A percentile compares a stretch with the other conserved stretches of the same genome.
Evolutionary conservation across 805 yeast species (phyloP).

Genomic region (Ogataea sp.): DNA sequence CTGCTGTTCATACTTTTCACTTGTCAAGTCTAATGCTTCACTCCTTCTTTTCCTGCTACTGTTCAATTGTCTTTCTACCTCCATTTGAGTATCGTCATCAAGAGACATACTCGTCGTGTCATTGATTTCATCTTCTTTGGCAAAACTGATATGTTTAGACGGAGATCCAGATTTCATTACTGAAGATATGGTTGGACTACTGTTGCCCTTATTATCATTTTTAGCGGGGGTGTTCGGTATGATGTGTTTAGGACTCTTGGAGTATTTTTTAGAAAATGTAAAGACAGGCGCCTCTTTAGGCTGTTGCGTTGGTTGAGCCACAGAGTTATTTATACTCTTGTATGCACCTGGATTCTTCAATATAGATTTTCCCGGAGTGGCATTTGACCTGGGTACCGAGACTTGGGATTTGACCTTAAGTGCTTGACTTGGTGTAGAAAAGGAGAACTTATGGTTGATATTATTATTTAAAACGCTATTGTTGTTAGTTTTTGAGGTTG

Average conservation of each 20-base stretch:
- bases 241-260: not conserved
- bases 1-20: too few relatives aligned
- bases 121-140: not conserved
- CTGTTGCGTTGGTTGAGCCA: too few relatives aligned
- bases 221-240: not conserved
- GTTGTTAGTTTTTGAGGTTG: not conserved
- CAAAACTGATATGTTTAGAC: not conserved
- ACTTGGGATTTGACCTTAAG: not conserved
- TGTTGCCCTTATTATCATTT: too few relatives aligned
- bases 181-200: not conserved
- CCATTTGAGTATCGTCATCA: not conserved
- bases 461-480: not conserved
- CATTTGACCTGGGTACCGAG: not conserved
- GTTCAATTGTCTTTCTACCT: not conserved
- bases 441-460: not conserved
- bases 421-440: too few relatives aligned
- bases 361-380: slow-evolving; percentile 1
- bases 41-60: not conserved
- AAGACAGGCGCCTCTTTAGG: too few relatives aligned
- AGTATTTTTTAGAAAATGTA: not conserved
- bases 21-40: not conserved
- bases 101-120: too few relatives aligned
- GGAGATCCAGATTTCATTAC: not conserved
- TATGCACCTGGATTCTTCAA: not conserved
- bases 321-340: too few relatives aligned